These are phyloP conservation scores for Linderniella brevidens DNA, from an alignment of 257 asterid species.

Conservation along the genomic window DNA sequence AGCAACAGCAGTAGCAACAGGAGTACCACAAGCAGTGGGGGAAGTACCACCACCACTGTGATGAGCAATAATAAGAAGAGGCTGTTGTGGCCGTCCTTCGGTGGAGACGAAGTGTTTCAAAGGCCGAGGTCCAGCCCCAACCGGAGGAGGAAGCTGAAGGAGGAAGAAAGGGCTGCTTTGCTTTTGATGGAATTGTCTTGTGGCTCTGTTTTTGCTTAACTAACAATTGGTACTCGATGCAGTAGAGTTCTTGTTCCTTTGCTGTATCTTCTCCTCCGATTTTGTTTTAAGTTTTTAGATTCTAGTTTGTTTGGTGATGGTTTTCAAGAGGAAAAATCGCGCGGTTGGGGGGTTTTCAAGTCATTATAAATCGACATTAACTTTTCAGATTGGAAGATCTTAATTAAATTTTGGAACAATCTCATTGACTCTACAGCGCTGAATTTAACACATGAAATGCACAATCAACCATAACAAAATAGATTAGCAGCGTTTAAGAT, in stretches of 20 bases:
- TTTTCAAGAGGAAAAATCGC: too few relatives aligned
- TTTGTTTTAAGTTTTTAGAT: too few relatives aligned
- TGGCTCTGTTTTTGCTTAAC: conserved; percentile 74
- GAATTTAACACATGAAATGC: too few relatives aligned
- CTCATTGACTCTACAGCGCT: too few relatives aligned
- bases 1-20: conserved; percentile 20
- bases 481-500: too few relatives aligned
- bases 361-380: too few relatives aligned
- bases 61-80: not conserved
- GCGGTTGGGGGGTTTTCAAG: too few relatives aligned
- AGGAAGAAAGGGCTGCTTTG: conserved; percentile 79
- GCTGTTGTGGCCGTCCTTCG: conserved; percentile 31
- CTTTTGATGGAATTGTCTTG: conserved; percentile 79
- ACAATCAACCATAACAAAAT: too few relatives aligned
- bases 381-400: too few relatives aligned
- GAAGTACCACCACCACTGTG: conserved; percentile 13
- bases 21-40: conserved; percentile 37
- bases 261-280: too few relatives aligned
- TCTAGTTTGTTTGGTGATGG: too few relatives aligned
- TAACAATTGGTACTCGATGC: conserved; percentile 5
- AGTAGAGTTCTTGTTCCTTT: conserved; percentile 13
- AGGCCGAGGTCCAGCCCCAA: conserved; percentile 59
- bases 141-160: conserved; percentile 59
- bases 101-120: conserved; percentile 59
- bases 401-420: too few relatives aligned